Conservation (phyloP, 2,329 filamentous ascomycete genomes). For the Paecilomyces dactylethromorphus region DNA sequence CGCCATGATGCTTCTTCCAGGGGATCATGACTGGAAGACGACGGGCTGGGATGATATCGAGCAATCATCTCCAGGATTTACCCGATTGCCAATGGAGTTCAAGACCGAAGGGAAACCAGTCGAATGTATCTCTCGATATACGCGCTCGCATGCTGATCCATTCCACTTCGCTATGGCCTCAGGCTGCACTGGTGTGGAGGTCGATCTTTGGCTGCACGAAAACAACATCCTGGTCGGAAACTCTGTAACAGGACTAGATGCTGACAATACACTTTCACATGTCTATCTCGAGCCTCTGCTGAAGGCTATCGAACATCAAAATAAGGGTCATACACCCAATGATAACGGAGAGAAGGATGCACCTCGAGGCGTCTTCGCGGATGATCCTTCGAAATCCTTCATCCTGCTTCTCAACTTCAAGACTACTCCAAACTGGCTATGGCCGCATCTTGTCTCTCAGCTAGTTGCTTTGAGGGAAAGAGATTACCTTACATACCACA, state of each 20-base stretch:
- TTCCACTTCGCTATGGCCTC: slow-evolving; percentile 14
- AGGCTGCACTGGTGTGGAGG: slow-evolving; percentile 20
- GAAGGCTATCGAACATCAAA: slow-evolving; percentile 8
- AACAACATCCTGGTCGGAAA: slow-evolving; percentile 15
- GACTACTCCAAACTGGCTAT: slow-evolving; percentile 9
- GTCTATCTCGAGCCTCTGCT: slow-evolving; percentile 18
- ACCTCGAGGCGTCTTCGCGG: slow-evolving; percentile 6
- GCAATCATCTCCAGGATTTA: slow-evolving; percentile 1
- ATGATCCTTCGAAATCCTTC: slow-evolving; percentile 10
- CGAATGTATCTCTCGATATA: slow-evolving; percentile 16
- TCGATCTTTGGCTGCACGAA: slow-evolving; percentile 18
- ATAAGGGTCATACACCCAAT: slow-evolving; percentile 1
- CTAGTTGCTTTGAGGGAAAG: slow-evolving; percentile 12
- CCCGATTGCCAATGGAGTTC: slow-evolving; percentile 10
- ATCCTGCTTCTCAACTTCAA: slow-evolving; percentile 18
- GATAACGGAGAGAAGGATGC: neutral
- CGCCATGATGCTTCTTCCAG: slow-evolving; percentile 9
- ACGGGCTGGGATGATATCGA: neutral
- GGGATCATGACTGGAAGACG: slow-evolving; percentile 1
- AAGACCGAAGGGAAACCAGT: slow-evolving; percentile 5
- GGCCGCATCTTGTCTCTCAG: slow-evolving; percentile 12
- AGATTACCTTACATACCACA: slow-evolving; percentile 17
- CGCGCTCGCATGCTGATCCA: slow-evolving; percentile 11
- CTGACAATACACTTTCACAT: slow-evolving; percentile 11
- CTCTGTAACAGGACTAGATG: slow-evolving; percentile 4